A percentile compares a stretch with the other conserved stretches of the same genome.
These are phyloP conservation scores for Hypoxylon sp. DNA, from an alignment of 2,329 filamentous ascomycete genomes.

Conservation along the genomic window DNA sequence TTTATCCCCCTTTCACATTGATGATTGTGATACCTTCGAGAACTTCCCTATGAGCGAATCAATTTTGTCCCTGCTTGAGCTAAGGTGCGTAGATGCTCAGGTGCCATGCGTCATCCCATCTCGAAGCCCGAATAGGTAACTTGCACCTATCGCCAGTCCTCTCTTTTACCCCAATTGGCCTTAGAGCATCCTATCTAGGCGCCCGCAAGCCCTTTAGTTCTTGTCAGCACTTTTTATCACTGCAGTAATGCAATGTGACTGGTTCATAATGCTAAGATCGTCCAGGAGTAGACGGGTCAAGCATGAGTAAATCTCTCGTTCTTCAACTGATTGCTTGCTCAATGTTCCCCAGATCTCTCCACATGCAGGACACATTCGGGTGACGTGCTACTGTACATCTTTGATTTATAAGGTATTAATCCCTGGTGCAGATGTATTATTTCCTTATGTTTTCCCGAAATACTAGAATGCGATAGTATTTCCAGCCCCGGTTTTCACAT, in stretches of 20 bases:
- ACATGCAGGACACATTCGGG: constrained; percentile 22
- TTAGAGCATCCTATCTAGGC: constrained; percentile 31
- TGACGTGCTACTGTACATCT: constrained; percentile 14
- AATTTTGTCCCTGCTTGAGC: constrained; percentile 1
- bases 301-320: background rate
- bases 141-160: constrained; percentile 23
- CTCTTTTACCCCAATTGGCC: constrained; percentile 39
- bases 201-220: constrained; percentile 34
- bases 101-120: constrained; percentile 32
- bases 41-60: constrained; percentile 28
- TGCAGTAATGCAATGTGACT: constrained; percentile 40
- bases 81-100: constrained; percentile 19
- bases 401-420: constrained; percentile 2
- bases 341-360: constrained; percentile 23
- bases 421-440: background rate
- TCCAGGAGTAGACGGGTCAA: constrained; percentile 1
- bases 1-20: constrained; percentile 8
- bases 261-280: constrained; percentile 11
- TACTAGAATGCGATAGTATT: constrained; percentile 2
- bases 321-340: constrained; percentile 18
- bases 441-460: constrained; percentile 16
- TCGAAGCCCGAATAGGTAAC: constrained; percentile 33
- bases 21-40: constrained; percentile 34
- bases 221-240: constrained; percentile 33
- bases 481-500: background rate